Conservation (phyloP, 257 asterid genomes). For the Gentiana dahurica region DNA sequence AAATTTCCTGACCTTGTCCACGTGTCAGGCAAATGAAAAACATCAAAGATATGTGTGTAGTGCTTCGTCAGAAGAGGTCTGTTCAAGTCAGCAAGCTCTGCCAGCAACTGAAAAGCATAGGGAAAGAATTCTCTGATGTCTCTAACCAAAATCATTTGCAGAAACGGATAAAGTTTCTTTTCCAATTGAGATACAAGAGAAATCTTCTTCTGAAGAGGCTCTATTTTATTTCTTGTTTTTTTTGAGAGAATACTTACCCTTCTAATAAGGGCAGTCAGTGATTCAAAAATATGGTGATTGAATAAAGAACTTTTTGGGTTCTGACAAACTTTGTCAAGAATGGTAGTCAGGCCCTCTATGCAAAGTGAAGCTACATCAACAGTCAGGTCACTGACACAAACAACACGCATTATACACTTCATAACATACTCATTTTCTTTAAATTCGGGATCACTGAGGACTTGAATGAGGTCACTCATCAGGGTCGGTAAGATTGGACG, state of each 20-base stretch:
- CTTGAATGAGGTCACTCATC: constrained; percentile 73
- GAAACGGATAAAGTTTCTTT: constrained; percentile 57
- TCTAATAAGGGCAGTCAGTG: constrained; percentile 71
- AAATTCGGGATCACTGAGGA: constrained; percentile 80
- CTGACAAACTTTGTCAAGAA: constrained; percentile 66
- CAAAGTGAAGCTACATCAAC: constrained; percentile 75
- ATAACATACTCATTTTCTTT: constrained; percentile 95
- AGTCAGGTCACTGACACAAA: constrained; percentile 65
- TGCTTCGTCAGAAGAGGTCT: constrained; percentile 48
- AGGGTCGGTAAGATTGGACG: constrained; percentile 54
- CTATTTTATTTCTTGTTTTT: too few relatives aligned
- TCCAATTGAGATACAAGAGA: constrained; percentile 68
- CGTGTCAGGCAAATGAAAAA: constrained; percentile 67
- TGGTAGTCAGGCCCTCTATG: constrained; percentile 55
- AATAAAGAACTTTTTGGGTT: constrained; percentile 80
- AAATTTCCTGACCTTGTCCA: constrained; percentile 89
- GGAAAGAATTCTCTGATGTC: constrained; percentile 86
- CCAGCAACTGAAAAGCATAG: constrained; percentile 83
- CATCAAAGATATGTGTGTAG: constrained; percentile 65
- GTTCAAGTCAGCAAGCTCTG: constrained; percentile 89
- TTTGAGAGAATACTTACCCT: constrained; percentile 9
- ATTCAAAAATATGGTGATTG: constrained; percentile 78
- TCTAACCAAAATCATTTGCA: constrained; percentile 53
- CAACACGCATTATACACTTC: constrained; percentile 97
- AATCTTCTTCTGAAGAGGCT: constrained; percentile 30